phyloP scores from a whole-genome alignment of 2,329 filamentous ascomycete genomes.

The Drechslerella stenobrocha region DNA sequence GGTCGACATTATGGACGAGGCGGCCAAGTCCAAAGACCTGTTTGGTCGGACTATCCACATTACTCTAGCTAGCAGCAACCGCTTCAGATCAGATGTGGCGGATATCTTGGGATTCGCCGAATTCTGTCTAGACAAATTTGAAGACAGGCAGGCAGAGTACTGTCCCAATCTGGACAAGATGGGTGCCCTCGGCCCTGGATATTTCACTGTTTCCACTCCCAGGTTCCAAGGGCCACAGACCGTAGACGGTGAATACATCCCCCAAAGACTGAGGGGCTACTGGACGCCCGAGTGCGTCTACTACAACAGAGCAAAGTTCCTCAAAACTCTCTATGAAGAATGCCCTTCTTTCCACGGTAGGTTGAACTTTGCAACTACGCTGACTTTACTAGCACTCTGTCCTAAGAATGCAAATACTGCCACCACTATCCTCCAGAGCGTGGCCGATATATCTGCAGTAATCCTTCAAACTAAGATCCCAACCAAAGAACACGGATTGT shows the following conservation, averaged over 20 bases:
- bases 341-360: constrained; percentile 22
- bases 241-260: constrained; percentile 3
- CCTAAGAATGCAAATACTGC: too few relatives aligned
- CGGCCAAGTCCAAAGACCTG: not conserved
- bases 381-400: constrained; percentile 10
- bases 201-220: not conserved
- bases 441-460: constrained; percentile 1
- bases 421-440: constrained; percentile 5
- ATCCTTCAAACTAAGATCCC: too few relatives aligned
- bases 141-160: constrained; percentile 1
- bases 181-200: constrained; percentile 11
- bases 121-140: constrained; percentile 9
- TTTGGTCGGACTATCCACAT: constrained; percentile 8
- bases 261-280: not conserved
- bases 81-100: not conserved
- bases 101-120: constrained; percentile 10
- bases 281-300: constrained; percentile 19
- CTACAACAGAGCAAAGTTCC: constrained; percentile 21
- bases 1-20: not conserved
- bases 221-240: constrained; percentile 7
- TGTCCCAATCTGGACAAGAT: not conserved
- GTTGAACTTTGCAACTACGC: constrained; percentile 14
- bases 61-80: constrained; percentile 1
- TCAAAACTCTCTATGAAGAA: constrained; percentile 13
- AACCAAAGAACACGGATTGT: not conserved